These are phyloP conservation scores for Hordeum marinum DNA, from an alignment of 176 grass and related monocot species.

Conservation along the genomic window DNA sequence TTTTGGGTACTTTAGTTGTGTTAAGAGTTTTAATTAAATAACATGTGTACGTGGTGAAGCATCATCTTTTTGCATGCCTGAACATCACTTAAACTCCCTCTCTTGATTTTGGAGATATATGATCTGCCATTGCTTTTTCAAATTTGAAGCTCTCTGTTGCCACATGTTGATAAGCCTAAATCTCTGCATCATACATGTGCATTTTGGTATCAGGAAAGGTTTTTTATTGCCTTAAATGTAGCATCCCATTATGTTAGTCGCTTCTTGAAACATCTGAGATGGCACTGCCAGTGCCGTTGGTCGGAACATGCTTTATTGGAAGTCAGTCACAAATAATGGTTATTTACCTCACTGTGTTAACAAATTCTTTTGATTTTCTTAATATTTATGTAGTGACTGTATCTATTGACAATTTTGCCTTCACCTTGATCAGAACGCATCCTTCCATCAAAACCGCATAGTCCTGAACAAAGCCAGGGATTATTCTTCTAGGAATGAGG, in stretches of 20 bases:
- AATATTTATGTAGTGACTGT: neutral
- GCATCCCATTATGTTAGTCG: neutral
- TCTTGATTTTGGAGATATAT: neutral
- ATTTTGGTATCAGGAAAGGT: neutral
- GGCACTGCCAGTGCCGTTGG: neutral
- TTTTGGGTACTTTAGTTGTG: neutral
- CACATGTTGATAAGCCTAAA: neutral
- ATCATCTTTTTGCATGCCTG: slow-evolving; percentile 8
- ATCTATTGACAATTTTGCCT: slow-evolving; percentile 26
- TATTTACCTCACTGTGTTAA: neutral
- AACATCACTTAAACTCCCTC: neutral
- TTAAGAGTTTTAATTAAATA: slow-evolving; percentile 13
- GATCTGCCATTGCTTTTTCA: neutral
- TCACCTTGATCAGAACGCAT: slow-evolving; percentile 55
- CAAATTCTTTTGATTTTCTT: neutral
- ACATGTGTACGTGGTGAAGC: neutral
- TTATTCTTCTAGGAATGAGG: slow-evolving; percentile 63
- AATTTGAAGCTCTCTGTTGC: neutral
- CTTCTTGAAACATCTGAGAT: slow-evolving; percentile 1
- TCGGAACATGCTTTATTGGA: neutral
- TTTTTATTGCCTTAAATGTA: neutral
- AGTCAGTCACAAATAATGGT: neutral
- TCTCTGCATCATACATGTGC: neutral
- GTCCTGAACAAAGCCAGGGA: slow-evolving; percentile 65
- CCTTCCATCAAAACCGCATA: slow-evolving; percentile 58